phyloP scores from a whole-genome alignment of 345 rosid species.

The Litchi chinensis region DNA sequence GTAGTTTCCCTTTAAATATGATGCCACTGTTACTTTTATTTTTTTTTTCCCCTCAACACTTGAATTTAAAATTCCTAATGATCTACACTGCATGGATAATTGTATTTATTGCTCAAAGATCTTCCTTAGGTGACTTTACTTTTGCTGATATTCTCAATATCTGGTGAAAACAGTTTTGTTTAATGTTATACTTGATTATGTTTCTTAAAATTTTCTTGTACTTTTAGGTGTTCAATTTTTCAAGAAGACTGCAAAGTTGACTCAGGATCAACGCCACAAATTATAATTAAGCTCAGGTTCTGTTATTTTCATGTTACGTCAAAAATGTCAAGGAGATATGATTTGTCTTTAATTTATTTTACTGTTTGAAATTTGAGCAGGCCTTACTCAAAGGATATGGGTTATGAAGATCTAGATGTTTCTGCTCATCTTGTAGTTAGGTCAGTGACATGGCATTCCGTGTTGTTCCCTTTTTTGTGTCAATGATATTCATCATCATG shows the following conservation, averaged over 20 bases:
- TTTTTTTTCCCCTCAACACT: not conserved
- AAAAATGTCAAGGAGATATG: constrained; percentile 23
- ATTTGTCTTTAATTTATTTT: constrained; percentile 13
- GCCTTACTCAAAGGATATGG: constrained; percentile 94
- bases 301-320: constrained; percentile 12
- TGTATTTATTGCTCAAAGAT: constrained; percentile 11
- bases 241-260: constrained; percentile 84
- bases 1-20: not conserved
- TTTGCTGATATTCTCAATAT: not conserved
- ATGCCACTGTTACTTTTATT: not conserved
- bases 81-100: not conserved
- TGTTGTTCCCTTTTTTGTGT: constrained; percentile 7
- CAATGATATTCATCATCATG: not conserved
- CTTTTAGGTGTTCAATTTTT: constrained; percentile 75
- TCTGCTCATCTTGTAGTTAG: constrained; percentile 82
- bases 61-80: not conserved
- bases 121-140: not conserved
- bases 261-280: constrained; percentile 60
- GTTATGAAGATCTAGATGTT: constrained; percentile 76
- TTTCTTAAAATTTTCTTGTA: constrained; percentile 10
- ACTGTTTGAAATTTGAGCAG: constrained; percentile 48
- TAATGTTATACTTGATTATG: not conserved
- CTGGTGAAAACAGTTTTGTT: not conserved
- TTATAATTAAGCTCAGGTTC: constrained; percentile 81
- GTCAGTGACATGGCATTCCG: constrained; percentile 34